phyloP scores from a whole-genome alignment of 1,139 yeast species.

The Sugiyamaella novakii region DNA sequence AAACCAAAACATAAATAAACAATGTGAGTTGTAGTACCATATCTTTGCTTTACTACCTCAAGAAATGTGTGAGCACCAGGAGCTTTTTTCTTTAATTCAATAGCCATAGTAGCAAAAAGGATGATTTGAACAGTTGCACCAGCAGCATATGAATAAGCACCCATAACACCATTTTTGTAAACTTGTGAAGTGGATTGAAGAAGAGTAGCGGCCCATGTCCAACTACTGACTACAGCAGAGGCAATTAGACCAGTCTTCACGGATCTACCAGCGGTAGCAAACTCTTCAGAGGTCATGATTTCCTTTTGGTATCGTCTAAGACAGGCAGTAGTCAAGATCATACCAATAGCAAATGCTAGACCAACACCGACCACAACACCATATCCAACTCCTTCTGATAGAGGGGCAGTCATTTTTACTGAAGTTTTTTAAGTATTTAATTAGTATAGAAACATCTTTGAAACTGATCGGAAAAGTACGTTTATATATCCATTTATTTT shows the following conservation, averaged over 20 bases:
- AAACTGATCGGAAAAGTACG: no score
- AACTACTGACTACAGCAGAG: conserved; percentile 84
- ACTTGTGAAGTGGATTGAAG: conserved; percentile 78
- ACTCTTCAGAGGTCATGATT: conserved; percentile 61
- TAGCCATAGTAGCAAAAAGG: conserved; percentile 71
- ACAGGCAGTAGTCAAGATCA: conserved; percentile 55
- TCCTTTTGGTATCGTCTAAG: conserved; percentile 52
- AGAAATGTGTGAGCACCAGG: conserved; percentile 67
- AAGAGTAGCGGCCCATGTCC: conserved; percentile 95
- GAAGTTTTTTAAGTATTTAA: not conserved
- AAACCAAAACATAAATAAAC: conserved; percentile 76
- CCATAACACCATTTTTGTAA: conserved; percentile 74
- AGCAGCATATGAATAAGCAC: conserved; percentile 72
- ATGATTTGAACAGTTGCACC: conserved; percentile 78
- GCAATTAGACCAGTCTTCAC: conserved; percentile 81
- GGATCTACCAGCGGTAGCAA: conserved; percentile 63
- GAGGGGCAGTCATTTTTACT: conserved; percentile 22
- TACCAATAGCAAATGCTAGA: conserved; percentile 56
- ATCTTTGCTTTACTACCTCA: conserved; percentile 67
- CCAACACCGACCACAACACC: conserved; percentile 91
- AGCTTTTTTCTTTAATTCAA: conserved; percentile 54
- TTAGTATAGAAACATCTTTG: no score
- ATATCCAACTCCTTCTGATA: conserved; percentile 85
- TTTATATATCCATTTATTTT: no score
- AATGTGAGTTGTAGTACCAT: conserved; percentile 68